Conservation (phyloP, 108 stramenopile genomes). For the Skeletonema tropicum region DNA sequence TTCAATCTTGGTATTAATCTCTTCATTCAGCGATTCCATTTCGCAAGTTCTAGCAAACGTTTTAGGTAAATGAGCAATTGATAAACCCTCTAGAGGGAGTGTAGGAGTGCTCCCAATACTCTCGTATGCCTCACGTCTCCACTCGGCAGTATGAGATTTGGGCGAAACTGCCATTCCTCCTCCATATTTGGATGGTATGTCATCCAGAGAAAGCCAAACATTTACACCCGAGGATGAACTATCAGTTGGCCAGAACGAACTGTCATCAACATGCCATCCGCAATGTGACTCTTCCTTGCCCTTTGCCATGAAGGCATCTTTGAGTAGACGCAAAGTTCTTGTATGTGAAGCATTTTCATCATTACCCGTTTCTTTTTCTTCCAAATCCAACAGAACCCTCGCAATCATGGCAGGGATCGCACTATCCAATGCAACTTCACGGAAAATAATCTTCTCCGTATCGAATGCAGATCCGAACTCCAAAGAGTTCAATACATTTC, state of each 20-base stretch:
- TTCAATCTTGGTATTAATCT: constrained; percentile 18
- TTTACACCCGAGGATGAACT: constrained; percentile 28
- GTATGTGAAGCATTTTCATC: too few relatives aligned
- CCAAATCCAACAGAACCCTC: constrained; percentile 9
- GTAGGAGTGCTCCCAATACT: constrained; percentile 17
- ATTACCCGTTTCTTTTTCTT: constrained; percentile 2
- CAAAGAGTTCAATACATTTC: constrained; percentile 7
- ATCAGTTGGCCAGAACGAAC: constrained; percentile 39
- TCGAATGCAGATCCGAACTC: constrained; percentile 24
- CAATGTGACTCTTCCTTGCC: constrained; percentile 27
- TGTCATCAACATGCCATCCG: constrained; percentile 50
- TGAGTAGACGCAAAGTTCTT: constrained; percentile 11
- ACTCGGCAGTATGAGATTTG: constrained; percentile 17
- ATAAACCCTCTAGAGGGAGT: constrained; percentile 16
- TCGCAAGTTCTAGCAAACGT: constrained; percentile 11
- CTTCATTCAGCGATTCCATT: constrained; percentile 7
- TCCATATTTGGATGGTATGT: constrained; percentile 26
- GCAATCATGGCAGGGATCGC: constrained; percentile 15
- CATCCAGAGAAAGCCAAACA: constrained; percentile 45
- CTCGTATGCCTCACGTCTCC: constrained; percentile 13
- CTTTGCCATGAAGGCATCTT: constrained; percentile 32
- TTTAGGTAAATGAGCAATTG: background rate
- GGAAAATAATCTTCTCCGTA: background rate
- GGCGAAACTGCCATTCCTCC: constrained; percentile 39
- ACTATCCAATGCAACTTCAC: constrained; percentile 15